These are phyloP conservation scores for Hypomontagnella submonticulosa DNA, from an alignment of 495 filamentous ascomycete genomes.

Conservation along the genomic window DNA sequence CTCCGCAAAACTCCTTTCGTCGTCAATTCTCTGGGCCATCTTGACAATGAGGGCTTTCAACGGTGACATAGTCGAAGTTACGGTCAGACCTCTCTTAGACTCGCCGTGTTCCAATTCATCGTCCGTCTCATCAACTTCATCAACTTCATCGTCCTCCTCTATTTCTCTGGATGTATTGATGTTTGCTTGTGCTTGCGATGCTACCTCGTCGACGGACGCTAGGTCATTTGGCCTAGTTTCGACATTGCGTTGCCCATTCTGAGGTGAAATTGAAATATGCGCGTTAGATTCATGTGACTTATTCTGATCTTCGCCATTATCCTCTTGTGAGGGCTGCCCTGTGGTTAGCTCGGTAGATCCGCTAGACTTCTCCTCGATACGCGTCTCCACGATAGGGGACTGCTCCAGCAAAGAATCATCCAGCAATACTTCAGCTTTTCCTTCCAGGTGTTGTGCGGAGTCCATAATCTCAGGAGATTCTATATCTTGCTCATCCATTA, in stretches of 20 bases:
- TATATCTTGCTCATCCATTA: constrained; percentile 10
- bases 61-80: constrained; percentile 32
- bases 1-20: constrained; percentile 35
- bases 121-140: constrained; percentile 40
- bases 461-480: background rate
- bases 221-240: background rate
- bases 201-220: constrained; percentile 3
- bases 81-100: constrained; percentile 37
- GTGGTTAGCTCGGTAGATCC: background rate
- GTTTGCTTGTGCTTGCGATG: constrained; percentile 4
- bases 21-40: constrained; percentile 40
- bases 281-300: background rate
- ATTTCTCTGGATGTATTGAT: constrained; percentile 4
- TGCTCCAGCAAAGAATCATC: background rate
- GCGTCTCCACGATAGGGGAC: background rate
- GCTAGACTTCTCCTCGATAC: background rate
- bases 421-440: constrained; percentile 3
- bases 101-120: constrained; percentile 40
- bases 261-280: background rate
- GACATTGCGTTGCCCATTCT: background rate
- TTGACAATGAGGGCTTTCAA: constrained; percentile 45
- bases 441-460: constrained; percentile 6
- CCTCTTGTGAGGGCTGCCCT: constrained; percentile 1
- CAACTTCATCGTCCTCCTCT: constrained; percentile 43
- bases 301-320: background rate